Base-by-base conservation (phyloP, 1,284 basidiomycete genomes). In the Sporisorium graminicola region DNA sequence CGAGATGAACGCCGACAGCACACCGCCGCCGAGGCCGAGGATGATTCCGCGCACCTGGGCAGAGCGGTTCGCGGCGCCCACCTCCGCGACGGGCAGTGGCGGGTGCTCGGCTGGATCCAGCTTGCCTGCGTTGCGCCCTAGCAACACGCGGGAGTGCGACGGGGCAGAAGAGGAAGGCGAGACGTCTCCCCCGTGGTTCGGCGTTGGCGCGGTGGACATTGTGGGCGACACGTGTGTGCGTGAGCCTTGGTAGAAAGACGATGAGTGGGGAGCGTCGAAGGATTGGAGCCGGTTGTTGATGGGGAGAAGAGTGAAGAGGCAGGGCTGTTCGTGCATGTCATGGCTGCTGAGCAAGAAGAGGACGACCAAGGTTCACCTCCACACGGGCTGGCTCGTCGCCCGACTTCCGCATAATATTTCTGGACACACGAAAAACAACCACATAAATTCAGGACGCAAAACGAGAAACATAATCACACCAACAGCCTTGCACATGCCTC, bases 1-100 rank as follows among this genome's bases (percentile, higher is more conserved):
- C 9, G 70, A 69, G 52, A 77, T 77, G 51, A 77, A 73, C 24
- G 65, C 69, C 6, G 75, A 73, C 8, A 70, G 49, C 4, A 77
- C 12, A n/a, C 71, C 75, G 10, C 70, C 70, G 6, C 60, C 66
- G 9, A 77, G 47, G 7, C 75, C 75, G n/a, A 77, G 55, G 7
- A 60, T 47, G 31, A 74, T 70, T 22, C 70, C 75, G 2, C 67
- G 56, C 18, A 74, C 46, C 43, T 77, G 75, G 18, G 75, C 75
- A 0, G 64, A 40, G 1, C 71, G 71, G 33, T 74, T 77, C n/a
- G 75, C 75, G 5, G 57, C 58, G 20, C 75, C 75, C 0, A 77
- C 71, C 22, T 70, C 24, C 8, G 49, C 66, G 10, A 77, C 61
- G 13, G 75, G 71, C 5, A 77, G 64, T 1, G 66, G 71, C 0